Percentiles rank a stretch among this genome's conserved stretches.
These are phyloP conservation scores for Bipolaris bicolor DNA, from an alignment of 2,329 filamentous ascomycete genomes.

Conservation along the genomic window DNA sequence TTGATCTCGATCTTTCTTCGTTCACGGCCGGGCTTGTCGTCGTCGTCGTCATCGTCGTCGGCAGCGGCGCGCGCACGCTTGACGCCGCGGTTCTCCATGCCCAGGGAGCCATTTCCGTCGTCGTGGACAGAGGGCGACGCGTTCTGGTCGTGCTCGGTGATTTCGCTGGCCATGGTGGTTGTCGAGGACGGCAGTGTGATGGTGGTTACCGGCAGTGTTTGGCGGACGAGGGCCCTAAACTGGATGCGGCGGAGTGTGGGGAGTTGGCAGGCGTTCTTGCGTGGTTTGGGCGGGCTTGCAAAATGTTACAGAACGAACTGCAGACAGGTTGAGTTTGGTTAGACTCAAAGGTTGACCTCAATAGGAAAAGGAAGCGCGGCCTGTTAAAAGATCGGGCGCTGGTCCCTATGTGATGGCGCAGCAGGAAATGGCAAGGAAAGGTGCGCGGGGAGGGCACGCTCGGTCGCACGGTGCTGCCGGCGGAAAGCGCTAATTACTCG, in stretches of 20 bases:
- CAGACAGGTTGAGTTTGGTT: slow-evolving; percentile 37
- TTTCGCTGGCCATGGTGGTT: slow-evolving; percentile 53
- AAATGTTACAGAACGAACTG: slow-evolving; percentile 39
- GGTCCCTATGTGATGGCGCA: slow-evolving; percentile 44
- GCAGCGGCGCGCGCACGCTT: slow-evolving; percentile 83
- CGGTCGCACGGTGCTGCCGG: slow-evolving; percentile 38
- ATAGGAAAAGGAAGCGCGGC: slow-evolving; percentile 42
- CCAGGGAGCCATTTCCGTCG: slow-evolving; percentile 58
- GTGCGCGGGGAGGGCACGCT: slow-evolving; percentile 26
- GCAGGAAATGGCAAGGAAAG: slow-evolving; percentile 41
- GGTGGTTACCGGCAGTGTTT: slow-evolving; percentile 44
- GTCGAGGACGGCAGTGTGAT: slow-evolving; percentile 14
- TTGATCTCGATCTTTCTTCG: slow-evolving; percentile 99
- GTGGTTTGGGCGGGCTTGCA: slow-evolving; percentile 31
- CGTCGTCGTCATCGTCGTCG: slow-evolving; percentile 96
- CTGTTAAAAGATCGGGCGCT: slow-evolving; percentile 42
- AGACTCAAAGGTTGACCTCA: slow-evolving; percentile 43
- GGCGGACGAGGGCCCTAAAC: slow-evolving; percentile 47
- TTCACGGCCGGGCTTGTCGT: slow-evolving; percentile 97
- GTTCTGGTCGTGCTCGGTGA: slow-evolving; percentile 60
- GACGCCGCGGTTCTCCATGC: slow-evolving; percentile 73
- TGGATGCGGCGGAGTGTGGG: slow-evolving; percentile 47
- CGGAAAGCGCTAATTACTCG: slow-evolving; percentile 24
- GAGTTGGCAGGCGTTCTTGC: slow-evolving; percentile 29
- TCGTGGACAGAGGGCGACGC: slow-evolving; percentile 58